Conservation (phyloP, 495 filamentous ascomycete species). For the Neurospora tetrasperma region DNA sequence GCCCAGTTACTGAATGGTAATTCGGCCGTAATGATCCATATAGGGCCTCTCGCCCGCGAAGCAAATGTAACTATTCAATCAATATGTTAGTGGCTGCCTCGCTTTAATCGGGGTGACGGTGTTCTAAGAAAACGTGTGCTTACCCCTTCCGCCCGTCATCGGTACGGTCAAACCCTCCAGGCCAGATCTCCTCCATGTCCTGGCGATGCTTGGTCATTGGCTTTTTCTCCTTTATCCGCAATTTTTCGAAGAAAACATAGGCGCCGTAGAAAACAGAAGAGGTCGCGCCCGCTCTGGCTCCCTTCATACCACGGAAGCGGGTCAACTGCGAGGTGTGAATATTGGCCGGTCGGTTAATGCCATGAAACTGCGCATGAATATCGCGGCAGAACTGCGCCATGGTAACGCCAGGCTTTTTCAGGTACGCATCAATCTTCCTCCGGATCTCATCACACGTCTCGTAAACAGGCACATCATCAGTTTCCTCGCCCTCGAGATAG, state of each 20-base stretch:
- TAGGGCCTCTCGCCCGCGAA: not conserved
- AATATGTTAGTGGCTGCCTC: not conserved
- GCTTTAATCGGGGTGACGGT: not conserved
- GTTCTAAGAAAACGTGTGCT: not conserved
- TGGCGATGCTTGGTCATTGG: conserved; percentile 41
- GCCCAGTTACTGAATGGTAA: not conserved
- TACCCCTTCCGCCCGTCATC: conserved; percentile 1
- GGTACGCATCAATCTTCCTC: conserved; percentile 42
- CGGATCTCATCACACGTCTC: conserved; percentile 50
- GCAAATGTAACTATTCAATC: not conserved
- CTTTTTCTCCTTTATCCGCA: conserved; percentile 43
- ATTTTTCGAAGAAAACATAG: conserved; percentile 53
- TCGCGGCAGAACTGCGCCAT: conserved; percentile 44
- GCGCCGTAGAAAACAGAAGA: conserved; percentile 36
- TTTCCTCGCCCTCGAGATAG: conserved; percentile 32
- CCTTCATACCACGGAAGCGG: conserved; percentile 41
- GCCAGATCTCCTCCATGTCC: conserved; percentile 43
- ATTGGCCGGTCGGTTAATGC: conserved; percentile 6
- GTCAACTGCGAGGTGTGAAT: conserved; percentile 27
- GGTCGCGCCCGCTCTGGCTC: conserved; percentile 33
- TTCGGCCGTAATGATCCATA: not conserved
- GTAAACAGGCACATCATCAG: conserved; percentile 34
- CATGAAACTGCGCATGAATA: conserved; percentile 25
- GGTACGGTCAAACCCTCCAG: conserved; percentile 13
- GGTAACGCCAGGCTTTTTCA: conserved; percentile 36